These are phyloP conservation scores for Backusella parvicylindrica DNA, from an alignment of 192 early-diverging fungal species.

Conservation along the genomic window DNA sequence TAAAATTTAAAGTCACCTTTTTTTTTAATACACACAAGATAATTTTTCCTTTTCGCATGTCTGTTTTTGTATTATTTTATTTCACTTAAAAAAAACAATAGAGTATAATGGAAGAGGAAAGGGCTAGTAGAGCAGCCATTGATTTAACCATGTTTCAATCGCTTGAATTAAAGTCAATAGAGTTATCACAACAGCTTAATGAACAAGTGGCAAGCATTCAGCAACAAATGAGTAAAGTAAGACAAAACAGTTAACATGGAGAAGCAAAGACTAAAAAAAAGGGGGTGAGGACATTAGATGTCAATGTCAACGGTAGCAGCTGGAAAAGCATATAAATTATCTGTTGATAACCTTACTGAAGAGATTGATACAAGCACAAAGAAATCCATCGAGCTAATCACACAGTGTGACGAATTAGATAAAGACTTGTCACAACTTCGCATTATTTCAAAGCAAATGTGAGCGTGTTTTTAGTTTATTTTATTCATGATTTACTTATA, in stretches of 20 bases:
- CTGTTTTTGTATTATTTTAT: too few species aligned
- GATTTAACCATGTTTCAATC: conserved; percentile 6
- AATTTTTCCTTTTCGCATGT: too few species aligned
- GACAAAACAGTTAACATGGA: not conserved
- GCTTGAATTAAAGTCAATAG: not conserved
- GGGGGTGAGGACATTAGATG: not conserved
- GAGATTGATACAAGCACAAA: conserved; percentile 16
- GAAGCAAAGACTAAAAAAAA: not conserved
- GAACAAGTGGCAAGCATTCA: conserved; percentile 3
- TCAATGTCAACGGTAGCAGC: conserved; percentile 5
- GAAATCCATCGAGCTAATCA: conserved; percentile 24
- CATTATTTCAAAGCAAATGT: conserved; percentile 13
- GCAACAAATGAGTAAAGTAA: conserved; percentile 6
- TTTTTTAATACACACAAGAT: too few species aligned
- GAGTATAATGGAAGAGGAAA: not conserved
- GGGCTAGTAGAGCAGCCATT: not conserved
- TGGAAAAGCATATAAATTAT: conserved; percentile 3
- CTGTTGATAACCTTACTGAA: conserved; percentile 10
- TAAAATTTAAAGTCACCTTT: not conserved
- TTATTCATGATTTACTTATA: not conserved
- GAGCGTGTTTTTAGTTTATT: not conserved
- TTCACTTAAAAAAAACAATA: not conserved
- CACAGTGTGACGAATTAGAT: conserved; percentile 34
- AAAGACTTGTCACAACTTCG: conserved; percentile 29
- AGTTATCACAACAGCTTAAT: not conserved